Percentiles rank a stretch among this genome's conserved stretches.
These are phyloP conservation scores for Diaporthe citri DNA, from an alignment of 2,329 filamentous ascomycete species.

Conservation along the genomic window DNA sequence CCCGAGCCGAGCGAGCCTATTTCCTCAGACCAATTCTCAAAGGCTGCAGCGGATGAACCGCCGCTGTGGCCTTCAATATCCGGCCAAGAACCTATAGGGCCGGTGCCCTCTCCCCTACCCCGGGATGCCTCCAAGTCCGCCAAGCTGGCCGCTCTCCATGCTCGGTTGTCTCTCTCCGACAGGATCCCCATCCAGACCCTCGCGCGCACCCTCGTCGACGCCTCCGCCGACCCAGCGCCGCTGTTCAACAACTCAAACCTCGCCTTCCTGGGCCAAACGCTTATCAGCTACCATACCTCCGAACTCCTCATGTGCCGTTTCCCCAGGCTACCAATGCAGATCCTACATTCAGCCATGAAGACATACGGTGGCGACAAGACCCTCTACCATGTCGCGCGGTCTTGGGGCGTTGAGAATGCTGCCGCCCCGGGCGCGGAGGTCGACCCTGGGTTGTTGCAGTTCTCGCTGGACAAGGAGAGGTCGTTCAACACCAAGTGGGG, in stretches of 20 bases:
- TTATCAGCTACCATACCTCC: constrained; percentile 89
- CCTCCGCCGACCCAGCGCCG: constrained; percentile 82
- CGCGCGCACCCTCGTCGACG: constrained; percentile 86
- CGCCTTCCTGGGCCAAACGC: constrained; percentile 81
- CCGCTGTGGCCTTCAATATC: constrained; percentile 52
- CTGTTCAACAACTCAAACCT: constrained; percentile 92
- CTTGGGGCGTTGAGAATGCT: constrained; percentile 95
- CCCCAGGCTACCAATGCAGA: constrained; percentile 89
- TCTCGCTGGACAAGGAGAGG: constrained; percentile 65
- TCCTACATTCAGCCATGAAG: constrained; percentile 87
- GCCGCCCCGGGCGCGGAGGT: constrained; percentile 90
- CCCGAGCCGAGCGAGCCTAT: constrained; percentile 26
- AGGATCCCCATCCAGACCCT: constrained; percentile 89
- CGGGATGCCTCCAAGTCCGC: constrained; percentile 78
- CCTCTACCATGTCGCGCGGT: constrained; percentile 77
- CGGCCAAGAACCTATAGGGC: constrained; percentile 29
- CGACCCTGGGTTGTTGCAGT: constrained; percentile 91
- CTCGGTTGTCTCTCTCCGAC: constrained; percentile 84
- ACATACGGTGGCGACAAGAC: constrained; percentile 85
- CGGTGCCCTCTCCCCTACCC: constrained; percentile 76
- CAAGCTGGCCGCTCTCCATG: constrained; percentile 93
- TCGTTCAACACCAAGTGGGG: constrained; percentile 63
- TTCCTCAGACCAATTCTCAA: constrained; percentile 42
- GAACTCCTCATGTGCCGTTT: constrained; percentile 91
- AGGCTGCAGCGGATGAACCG: constrained; percentile 48